These are phyloP conservation scores for Plenodomus biglobosus DNA, from an alignment of 2,329 filamentous ascomycete genomes.

Conservation along the genomic window DNA sequence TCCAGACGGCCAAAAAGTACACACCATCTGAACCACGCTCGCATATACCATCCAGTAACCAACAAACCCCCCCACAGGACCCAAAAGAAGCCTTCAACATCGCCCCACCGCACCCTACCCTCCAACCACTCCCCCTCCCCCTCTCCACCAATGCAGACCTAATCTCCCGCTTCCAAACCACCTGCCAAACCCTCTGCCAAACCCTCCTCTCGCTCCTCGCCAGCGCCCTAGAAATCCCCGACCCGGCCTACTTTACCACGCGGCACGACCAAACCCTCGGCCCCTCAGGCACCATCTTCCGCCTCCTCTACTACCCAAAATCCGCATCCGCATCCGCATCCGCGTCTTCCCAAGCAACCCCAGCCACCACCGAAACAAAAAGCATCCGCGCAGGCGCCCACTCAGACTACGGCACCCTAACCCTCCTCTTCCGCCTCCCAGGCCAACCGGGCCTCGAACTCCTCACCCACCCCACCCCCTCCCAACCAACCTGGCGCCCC, in stretches of 20 bases:
- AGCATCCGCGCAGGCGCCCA: slow-evolving; percentile 87
- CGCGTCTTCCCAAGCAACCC: neutral
- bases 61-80: slow-evolving; percentile 50
- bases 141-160: slow-evolving; percentile 62
- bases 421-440: slow-evolving; percentile 77
- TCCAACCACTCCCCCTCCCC: slow-evolving; percentile 72
- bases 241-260: slow-evolving; percentile 59
- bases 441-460: slow-evolving; percentile 89
- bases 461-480: slow-evolving; percentile 61
- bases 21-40: slow-evolving; percentile 65
- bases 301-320: slow-evolving; percentile 57
- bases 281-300: slow-evolving; percentile 54
- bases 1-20: slow-evolving; percentile 74
- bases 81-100: slow-evolving; percentile 88
- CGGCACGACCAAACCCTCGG: slow-evolving; percentile 59
- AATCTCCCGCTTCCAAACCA: slow-evolving; percentile 66
- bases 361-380: slow-evolving; percentile 50
- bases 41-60: neutral
- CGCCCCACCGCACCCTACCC: slow-evolving; percentile 66
- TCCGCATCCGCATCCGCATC: slow-evolving; percentile 9
- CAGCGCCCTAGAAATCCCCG: slow-evolving; percentile 65
- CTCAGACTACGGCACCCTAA: slow-evolving; percentile 76
- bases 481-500: slow-evolving; percentile 52
- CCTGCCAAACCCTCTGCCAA: slow-evolving; percentile 72
- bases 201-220: slow-evolving; percentile 76